phyloP scores from a whole-genome alignment of 805 yeast genomes.

The Pichia kluyveri region DNA sequence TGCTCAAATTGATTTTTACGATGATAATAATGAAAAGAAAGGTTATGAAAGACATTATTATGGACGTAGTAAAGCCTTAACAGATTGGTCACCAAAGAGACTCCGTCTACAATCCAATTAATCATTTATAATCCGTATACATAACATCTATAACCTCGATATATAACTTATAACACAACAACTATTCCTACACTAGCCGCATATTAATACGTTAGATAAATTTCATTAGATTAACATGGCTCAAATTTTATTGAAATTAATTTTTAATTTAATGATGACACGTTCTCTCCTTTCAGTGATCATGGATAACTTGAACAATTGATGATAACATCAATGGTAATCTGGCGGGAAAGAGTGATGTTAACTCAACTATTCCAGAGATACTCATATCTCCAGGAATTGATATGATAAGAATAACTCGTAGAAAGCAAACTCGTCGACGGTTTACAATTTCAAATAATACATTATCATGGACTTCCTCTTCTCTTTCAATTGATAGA shows the following conservation, averaged over 20 bases:
- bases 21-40: constrained; percentile 19
- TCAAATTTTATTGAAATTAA: no score
- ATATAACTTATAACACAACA: no score
- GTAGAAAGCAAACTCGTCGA: constrained; percentile 55
- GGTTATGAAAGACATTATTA: constrained; percentile 20
- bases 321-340: background rate
- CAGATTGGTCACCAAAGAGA: constrained; percentile 16
- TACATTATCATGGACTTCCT: constrained; percentile 46
- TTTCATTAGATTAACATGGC: no score
- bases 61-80: constrained; percentile 19
- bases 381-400: constrained; percentile 33
- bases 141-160: no score
- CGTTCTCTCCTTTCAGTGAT: background rate
- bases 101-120: constrained; percentile 12
- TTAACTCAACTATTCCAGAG: background rate
- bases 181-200: no score
- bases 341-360: no score
- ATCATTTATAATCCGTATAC: no score
- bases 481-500: constrained; percentile 46
- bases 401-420: constrained; percentile 59
- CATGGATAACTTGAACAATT: background rate
- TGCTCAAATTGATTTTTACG: constrained; percentile 16
- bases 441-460: constrained; percentile 49
- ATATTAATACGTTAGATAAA: no score
- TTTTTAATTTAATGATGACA: no score